Conservation (phyloP, 2,329 filamentous ascomycete species). For the Davidsoniella eucalypti region DNA sequence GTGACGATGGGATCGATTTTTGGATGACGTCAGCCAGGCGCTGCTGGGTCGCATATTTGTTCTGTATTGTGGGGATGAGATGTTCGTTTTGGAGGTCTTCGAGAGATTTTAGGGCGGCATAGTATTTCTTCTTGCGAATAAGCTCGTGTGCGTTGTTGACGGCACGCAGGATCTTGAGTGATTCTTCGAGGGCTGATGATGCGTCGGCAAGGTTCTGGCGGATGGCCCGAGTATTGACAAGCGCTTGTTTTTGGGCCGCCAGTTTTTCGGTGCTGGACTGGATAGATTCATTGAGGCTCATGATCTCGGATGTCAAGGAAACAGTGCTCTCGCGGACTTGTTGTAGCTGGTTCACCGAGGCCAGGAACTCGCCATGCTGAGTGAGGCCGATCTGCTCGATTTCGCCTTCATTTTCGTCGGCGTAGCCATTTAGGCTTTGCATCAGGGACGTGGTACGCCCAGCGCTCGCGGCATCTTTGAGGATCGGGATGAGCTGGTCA, state of each 20-base stretch:
- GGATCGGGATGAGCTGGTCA: conserved; percentile 83
- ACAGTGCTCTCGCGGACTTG: conserved; percentile 83
- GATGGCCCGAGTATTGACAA: conserved; percentile 83
- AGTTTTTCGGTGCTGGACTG: conserved; percentile 88
- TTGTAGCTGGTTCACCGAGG: conserved; percentile 86
- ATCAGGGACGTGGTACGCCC: conserved; percentile 9
- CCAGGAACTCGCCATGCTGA: conserved; percentile 92
- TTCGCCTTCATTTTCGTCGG: conserved; percentile 71
- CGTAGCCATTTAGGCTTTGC: conserved; percentile 40
- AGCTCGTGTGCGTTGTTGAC: conserved; percentile 92
- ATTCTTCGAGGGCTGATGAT: conserved; percentile 73
- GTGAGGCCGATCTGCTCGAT: conserved; percentile 91
- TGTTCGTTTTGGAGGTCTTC: conserved; percentile 96
- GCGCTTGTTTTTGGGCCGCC: conserved; percentile 80
- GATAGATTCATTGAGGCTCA: conserved; percentile 85
- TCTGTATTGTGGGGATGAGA: conserved; percentile 52
- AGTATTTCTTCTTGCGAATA: conserved; percentile 84
- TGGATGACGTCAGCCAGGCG: conserved; percentile 92
- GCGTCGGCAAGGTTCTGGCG: conserved; percentile 94
- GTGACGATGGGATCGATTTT: conserved; percentile 81
- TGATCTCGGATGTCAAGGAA: conserved; percentile 71
- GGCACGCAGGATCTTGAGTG: conserved; percentile 76
- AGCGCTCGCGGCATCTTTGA: conserved; percentile 75
- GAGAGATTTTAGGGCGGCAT: conserved; percentile 79
- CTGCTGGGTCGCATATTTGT: conserved; percentile 83